Conservation (phyloP, 768 basidiomycete species). For the Pulveroboletus sp. region DNA sequence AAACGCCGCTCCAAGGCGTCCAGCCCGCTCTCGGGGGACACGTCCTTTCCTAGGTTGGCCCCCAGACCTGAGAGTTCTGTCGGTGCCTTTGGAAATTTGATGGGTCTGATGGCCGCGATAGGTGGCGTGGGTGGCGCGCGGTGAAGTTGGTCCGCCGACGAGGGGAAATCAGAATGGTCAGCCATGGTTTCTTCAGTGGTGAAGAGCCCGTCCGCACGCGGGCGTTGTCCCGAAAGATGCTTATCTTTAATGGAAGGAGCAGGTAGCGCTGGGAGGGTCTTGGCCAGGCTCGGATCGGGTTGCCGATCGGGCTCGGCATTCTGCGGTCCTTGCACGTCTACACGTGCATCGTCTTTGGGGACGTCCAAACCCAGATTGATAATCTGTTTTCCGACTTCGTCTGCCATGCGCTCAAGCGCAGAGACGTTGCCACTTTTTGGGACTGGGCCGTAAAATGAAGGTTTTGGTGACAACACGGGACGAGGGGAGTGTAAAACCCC, state of each 20-base stretch:
- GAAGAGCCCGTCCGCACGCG: conserved; percentile 34
- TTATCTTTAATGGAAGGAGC: conserved; percentile 43
- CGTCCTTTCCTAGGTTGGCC: conserved; percentile 19
- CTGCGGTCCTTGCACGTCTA: conserved; percentile 18
- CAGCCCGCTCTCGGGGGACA: conserved; percentile 49
- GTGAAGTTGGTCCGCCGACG: conserved; percentile 14
- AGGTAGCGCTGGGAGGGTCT: conserved; percentile 60
- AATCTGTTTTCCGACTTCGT: conserved; percentile 40
- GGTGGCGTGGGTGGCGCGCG: conserved; percentile 50
- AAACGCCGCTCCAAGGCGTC: conserved; percentile 71
- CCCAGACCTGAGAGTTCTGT: conserved; percentile 24
- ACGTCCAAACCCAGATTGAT: conserved; percentile 27
- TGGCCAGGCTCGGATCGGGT: conserved; percentile 37
- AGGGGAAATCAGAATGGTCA: conserved; percentile 5
- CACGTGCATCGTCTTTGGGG: conserved; percentile 20
- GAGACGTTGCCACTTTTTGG: conserved; percentile 49
- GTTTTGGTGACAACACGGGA: conserved; percentile 64
- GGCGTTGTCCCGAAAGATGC: conserved; percentile 12
- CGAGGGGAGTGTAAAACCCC: conserved; percentile 59
- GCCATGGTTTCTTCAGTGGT: conserved; percentile 7
- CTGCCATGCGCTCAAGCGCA: conserved; percentile 70
- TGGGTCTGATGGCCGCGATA: conserved; percentile 39
- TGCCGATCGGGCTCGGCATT: conserved; percentile 12
- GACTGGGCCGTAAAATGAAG: conserved; percentile 35
- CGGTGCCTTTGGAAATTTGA: conserved; percentile 35